A percentile compares a stretch with the other conserved stretches of the same genome.
Evolutionary conservation across 2,329 filamentous ascomycete genomes (phyloP).

Genomic region (Stagonosporopsis cucurbitacearum): DNA sequence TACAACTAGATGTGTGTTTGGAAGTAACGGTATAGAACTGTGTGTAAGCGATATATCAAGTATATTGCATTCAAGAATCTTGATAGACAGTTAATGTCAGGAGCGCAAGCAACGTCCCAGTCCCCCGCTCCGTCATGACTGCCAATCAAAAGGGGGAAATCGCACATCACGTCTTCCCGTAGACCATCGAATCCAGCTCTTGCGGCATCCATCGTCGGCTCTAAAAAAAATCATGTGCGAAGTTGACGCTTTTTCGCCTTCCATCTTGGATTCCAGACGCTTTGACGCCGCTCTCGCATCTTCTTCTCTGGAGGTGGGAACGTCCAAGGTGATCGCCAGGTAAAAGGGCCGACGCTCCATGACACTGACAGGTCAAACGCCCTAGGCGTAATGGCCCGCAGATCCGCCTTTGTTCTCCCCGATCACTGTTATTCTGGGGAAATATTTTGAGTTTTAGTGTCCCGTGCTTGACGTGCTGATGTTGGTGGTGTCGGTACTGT

Average conservation of each 20-base stretch:
- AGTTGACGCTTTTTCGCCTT: background rate
- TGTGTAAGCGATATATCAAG: background rate
- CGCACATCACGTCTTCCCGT: background rate
- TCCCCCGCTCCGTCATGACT: background rate
- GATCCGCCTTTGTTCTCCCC: conserved; percentile 10
- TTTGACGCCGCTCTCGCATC: background rate
- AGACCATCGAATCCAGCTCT: background rate
- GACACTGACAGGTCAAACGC: conserved; percentile 1
- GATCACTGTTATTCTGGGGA: background rate
- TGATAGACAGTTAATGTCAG: background rate
- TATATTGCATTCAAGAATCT: background rate
- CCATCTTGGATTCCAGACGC: background rate
- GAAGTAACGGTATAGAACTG: too few species aligned
- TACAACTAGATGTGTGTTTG: too few species aligned
- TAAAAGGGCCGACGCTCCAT: conserved; percentile 10
- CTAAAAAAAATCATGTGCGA: too few species aligned
- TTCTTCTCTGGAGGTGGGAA: background rate
- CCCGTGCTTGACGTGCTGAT: background rate
- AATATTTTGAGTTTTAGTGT: background rate
- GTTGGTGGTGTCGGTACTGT: background rate
- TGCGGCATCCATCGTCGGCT: background rate
- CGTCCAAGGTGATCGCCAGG: conserved; percentile 5
- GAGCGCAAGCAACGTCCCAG: too few species aligned
- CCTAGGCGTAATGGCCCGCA: background rate
- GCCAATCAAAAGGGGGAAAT: too few species aligned